Evolutionary conservation across 768 basidiomycete species (phyloP).

Genomic region (Boletus tomentosulus): DNA sequence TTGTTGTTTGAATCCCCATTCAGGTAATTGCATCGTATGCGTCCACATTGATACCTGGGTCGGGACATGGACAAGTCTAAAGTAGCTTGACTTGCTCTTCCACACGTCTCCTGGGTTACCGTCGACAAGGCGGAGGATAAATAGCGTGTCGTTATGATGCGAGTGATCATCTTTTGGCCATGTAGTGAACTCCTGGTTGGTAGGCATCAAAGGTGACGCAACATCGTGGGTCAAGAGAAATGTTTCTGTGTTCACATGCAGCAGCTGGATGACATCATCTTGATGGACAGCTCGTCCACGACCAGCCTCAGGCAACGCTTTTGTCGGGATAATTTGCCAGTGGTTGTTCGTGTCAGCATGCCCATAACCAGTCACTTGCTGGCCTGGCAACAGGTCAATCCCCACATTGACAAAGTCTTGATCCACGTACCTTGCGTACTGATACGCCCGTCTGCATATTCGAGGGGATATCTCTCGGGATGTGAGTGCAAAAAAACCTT

Average conservation of each 20-base stretch:
- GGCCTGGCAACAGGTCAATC: constrained; percentile 46
- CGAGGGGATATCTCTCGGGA: constrained; percentile 82
- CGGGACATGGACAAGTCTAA: constrained; percentile 82
- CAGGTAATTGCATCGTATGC: constrained; percentile 76
- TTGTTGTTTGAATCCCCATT: constrained; percentile 97
- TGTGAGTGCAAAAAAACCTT: constrained; percentile 96
- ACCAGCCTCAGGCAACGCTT: constrained; percentile 89
- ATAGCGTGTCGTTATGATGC: constrained; percentile 85
- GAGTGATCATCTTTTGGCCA: constrained; percentile 74
- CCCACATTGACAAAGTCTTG: background rate
- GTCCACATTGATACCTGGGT: constrained; percentile 97
- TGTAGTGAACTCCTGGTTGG: constrained; percentile 98
- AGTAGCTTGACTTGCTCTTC: constrained; percentile 93
- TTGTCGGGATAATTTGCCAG: constrained; percentile 95
- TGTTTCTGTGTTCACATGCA: constrained; percentile 82
- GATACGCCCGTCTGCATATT: constrained; percentile 93
- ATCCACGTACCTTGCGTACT: constrained; percentile 71
- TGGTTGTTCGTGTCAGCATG: constrained; percentile 93
- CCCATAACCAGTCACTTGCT: constrained; percentile 94
- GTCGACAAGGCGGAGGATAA: constrained; percentile 70
- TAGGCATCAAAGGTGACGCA: constrained; percentile 93
- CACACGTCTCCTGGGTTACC: constrained; percentile 75
- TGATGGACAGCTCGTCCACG: constrained; percentile 90
- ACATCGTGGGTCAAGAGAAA: constrained; percentile 94
- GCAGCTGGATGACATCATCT: constrained; percentile 81